Conservation (phyloP, 2,329 filamentous ascomycete genomes). For the Cladophialophora immunda region DNA sequence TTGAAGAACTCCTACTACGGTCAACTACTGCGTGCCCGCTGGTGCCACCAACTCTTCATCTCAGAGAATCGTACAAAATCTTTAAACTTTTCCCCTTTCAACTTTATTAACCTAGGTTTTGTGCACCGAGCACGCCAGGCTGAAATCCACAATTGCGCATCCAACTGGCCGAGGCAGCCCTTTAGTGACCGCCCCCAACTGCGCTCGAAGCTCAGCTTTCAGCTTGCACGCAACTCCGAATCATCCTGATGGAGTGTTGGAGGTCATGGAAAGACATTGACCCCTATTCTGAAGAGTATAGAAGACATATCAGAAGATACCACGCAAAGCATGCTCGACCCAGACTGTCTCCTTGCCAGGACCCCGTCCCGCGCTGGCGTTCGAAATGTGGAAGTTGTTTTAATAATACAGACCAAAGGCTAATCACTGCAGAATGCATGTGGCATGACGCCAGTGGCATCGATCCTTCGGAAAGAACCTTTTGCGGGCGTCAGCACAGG, state of each 20-base stretch:
- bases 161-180: not conserved
- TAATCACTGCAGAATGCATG: slow-evolving; percentile 6
- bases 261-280: not conserved
- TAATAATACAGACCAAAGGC: slow-evolving; percentile 5
- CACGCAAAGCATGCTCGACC: not conserved
- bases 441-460: slow-evolving; percentile 20
- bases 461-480: not conserved
- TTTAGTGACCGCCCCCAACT: not conserved
- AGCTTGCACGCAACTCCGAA: not conserved
- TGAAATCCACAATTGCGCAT: not conserved
- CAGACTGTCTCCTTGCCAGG: not conserved
- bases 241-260: not conserved
- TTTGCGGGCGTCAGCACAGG: slow-evolving; percentile 9
- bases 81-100: not conserved
- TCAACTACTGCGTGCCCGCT: not conserved
- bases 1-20: not conserved
- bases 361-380: not conserved
- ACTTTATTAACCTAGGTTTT: not conserved
- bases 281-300: not conserved
- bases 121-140: not conserved
- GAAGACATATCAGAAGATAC: too few relatives aligned
- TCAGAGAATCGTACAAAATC: not conserved
- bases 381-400: slow-evolving; percentile 4
- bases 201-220: not conserved
- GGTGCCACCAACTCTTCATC: not conserved